phyloP scores from a whole-genome alignment of 805 yeast species.

The Ogataea nonfermentans region DNA sequence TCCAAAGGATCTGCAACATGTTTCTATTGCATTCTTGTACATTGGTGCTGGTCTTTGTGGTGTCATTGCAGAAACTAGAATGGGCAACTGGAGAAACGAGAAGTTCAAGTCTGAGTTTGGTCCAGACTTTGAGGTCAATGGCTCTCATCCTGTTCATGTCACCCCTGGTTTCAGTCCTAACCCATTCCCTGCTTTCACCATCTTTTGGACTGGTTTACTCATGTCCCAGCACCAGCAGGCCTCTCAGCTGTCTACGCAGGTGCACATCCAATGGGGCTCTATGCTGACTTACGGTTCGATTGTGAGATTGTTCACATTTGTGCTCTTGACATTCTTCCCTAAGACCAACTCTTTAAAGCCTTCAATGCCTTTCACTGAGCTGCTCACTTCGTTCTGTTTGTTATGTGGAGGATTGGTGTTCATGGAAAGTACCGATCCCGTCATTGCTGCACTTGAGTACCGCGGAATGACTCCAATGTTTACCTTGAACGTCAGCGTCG shows the following conservation, averaged over 20 bases:
- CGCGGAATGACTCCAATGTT: constrained; percentile 88
- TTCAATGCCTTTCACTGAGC: constrained; percentile 81
- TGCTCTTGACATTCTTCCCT: constrained; percentile 48
- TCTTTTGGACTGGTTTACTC: constrained; percentile 93
- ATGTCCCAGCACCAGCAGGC: constrained; percentile 96
- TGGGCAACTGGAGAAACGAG: constrained; percentile 55
- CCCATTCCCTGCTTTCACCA: constrained; percentile 90
- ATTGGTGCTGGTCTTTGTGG: constrained; percentile 95
- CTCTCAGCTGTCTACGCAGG: constrained; percentile 66
- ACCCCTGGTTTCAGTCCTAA: constrained; percentile 85
- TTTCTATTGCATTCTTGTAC: constrained; percentile 85
- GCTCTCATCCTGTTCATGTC: constrained; percentile 25
- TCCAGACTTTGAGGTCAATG: constrained; percentile 18
- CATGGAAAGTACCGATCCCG: constrained; percentile 88
- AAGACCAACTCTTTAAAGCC: constrained; percentile 41
- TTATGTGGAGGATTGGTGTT: constrained; percentile 88
- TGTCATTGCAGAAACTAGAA: constrained; percentile 67
- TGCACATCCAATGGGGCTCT: constrained; percentile 93
- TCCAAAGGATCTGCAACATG: constrained; percentile 88
- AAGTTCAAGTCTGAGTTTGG: constrained; percentile 25
- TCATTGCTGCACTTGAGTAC: constrained; percentile 76
- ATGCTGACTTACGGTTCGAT: constrained; percentile 79
- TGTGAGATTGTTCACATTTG: constrained; percentile 65
- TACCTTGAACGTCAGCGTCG: constrained; percentile 82
- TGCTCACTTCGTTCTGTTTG: constrained; percentile 73